A percentile compares a stretch with the other conserved stretches of the same genome.
Evolutionary conservation across 768 basidiomycete genomes (phyloP).

Genomic region (Boletus fagicola): DNA sequence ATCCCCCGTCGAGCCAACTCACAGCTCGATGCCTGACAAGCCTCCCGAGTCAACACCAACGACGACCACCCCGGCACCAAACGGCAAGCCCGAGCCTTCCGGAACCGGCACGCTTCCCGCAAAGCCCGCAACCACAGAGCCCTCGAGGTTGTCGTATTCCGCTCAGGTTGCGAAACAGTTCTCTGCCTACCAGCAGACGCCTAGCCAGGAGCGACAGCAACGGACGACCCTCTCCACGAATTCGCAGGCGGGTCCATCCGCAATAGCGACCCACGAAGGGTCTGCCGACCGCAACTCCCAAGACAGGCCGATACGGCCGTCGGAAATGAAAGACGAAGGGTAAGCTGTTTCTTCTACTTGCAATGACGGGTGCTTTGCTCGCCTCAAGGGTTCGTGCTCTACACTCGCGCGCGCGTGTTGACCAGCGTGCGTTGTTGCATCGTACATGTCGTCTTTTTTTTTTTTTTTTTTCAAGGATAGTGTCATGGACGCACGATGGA

Average conservation of each 20-base stretch:
- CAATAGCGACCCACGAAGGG: slow-evolving; percentile 39
- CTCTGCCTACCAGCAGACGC: slow-evolving; percentile 61
- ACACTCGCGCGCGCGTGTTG: slow-evolving; percentile 6
- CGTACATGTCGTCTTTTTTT: slow-evolving; percentile 13
- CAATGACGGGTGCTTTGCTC: slow-evolving; percentile 15
- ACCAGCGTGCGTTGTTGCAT: slow-evolving; percentile 7
- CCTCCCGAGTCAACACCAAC: slow-evolving; percentile 16
- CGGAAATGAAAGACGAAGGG: slow-evolving; percentile 83
- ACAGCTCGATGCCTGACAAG: slow-evolving; percentile 12
- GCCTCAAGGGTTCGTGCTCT: slow-evolving; percentile 9
- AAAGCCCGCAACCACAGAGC: slow-evolving; percentile 25
- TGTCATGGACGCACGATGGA: slow-evolving; percentile 28
- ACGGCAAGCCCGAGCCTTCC: slow-evolving; percentile 26
- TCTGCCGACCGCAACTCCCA: slow-evolving; percentile 35
- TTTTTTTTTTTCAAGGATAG: slow-evolving; percentile 7
- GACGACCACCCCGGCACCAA: slow-evolving; percentile 15
- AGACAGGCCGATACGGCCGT: slow-evolving; percentile 58
- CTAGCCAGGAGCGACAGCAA: slow-evolving; percentile 61
- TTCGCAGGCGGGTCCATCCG: slow-evolving; percentile 28
- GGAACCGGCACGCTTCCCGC: slow-evolving; percentile 26
- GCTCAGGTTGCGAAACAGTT: slow-evolving; percentile 68
- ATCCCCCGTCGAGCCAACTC: slow-evolving; percentile 28
- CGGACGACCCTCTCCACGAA: slow-evolving; percentile 30
- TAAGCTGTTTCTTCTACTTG: slow-evolving; percentile 44
- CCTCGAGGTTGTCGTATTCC: slow-evolving; percentile 50